A percentile compares a stretch with the other conserved stretches of the same genome.
Evolutionary conservation across 169 alveolate genomes (phyloP).

Genomic region (Plasmodium berghei): DNA sequence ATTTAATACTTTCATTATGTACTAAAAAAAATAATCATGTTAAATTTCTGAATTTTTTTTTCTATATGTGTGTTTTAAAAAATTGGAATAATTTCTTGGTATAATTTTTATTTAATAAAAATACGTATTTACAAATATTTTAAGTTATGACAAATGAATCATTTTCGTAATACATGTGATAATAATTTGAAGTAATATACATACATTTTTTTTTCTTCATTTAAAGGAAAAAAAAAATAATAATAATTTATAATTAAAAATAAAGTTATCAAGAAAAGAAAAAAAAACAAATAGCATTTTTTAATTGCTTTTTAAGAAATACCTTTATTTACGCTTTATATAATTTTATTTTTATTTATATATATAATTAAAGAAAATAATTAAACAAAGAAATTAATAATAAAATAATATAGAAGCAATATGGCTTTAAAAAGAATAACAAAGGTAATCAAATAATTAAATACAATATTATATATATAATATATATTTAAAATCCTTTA

Average conservation of each 20-base stretch:
- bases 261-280: constrained; percentile 10
- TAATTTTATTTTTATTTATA: constrained; percentile 7
- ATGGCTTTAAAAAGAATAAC: constrained; percentile 67
- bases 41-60: no score
- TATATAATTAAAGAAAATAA: constrained; percentile 26
- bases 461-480: neutral
- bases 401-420: constrained; percentile 42
- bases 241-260: constrained; percentile 13
- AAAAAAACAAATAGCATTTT: neutral
- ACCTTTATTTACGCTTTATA: constrained; percentile 12
- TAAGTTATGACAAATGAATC: no score
- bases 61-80: no score
- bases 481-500: neutral
- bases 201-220: neutral
- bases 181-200: neutral
- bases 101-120: no score
- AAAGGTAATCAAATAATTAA: constrained; percentile 32
- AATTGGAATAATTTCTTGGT: no score
- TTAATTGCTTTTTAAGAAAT: constrained; percentile 31
- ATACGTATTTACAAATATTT: no score
- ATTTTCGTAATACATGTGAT: no score
- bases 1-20: no score
- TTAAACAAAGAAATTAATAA: constrained; percentile 3
- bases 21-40: no score
- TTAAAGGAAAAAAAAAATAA: constrained; percentile 1